A percentile compares a stretch with the other conserved stretches of the same genome.
These are phyloP conservation scores for Cryphonectria carpinicola DNA, from an alignment of 2,329 filamentous ascomycete genomes.

Conservation along the genomic window DNA sequence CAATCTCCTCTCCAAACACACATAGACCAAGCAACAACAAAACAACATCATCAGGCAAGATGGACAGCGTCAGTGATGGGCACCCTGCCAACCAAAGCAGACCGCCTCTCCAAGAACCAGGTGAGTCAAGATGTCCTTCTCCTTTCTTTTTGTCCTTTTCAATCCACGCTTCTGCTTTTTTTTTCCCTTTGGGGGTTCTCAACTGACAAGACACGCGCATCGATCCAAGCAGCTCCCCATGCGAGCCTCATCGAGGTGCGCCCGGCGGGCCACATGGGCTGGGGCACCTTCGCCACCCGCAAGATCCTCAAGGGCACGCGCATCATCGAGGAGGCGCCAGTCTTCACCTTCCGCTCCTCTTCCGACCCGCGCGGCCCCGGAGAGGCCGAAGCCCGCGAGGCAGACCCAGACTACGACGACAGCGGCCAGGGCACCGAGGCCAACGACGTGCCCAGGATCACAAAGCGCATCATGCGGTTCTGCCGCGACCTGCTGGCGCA, in stretches of 20 bases:
- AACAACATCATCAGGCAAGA: not conserved
- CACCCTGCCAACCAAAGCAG: not conserved
- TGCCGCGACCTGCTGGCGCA: not conserved
- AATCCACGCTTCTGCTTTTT: not conserved
- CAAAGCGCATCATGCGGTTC: not conserved
- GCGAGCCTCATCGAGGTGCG: not conserved
- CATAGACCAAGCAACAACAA: not conserved
- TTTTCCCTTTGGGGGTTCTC: too few species aligned
- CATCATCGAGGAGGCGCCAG: conserved; percentile 21
- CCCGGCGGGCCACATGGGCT: conserved; percentile 20
- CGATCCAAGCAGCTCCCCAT: not conserved
- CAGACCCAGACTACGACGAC: not conserved
- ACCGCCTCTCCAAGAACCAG: not conserved
- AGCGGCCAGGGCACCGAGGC: not conserved
- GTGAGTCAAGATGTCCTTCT: not conserved
- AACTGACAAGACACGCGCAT: not conserved
- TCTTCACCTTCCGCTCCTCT: conserved; percentile 19
- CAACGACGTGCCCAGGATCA: not conserved
- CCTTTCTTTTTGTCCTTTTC: not conserved
- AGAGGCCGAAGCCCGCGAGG: not conserved
- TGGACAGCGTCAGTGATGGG: not conserved
- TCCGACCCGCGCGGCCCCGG: not conserved
- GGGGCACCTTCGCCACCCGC: conserved; percentile 17
- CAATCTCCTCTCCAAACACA: not conserved
- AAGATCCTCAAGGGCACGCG: conserved; percentile 22